phyloP scores from a whole-genome alignment of 306 rosid species.

The Canavalia ensiformis region DNA sequence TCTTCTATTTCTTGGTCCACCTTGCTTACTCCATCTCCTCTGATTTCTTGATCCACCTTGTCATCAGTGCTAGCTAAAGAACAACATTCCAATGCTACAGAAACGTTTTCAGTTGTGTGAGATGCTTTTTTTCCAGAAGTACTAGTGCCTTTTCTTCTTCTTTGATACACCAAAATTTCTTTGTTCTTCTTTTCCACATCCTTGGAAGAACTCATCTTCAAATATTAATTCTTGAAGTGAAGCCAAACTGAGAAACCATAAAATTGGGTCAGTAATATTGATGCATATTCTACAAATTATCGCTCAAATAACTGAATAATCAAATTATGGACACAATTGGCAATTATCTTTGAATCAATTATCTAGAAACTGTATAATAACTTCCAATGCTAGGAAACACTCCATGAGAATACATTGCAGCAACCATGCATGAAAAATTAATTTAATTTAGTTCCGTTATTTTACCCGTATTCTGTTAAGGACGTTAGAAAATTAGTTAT shows the following conservation, averaged over 20 bases:
- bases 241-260: not conserved
- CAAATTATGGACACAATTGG: not conserved
- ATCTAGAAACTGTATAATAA: too few species aligned
- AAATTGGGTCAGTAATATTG: not conserved
- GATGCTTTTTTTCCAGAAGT: not conserved
- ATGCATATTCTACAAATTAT: not conserved
- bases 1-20: too few species aligned
- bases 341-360: not conserved
- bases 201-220: not conserved
- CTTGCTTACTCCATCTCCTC: not conserved
- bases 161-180: not conserved
- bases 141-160: not conserved
- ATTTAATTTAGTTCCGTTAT: too few species aligned
- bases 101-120: not conserved
- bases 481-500: too few species aligned
- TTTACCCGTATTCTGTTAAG: too few species aligned
- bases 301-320: not conserved
- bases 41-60: not conserved
- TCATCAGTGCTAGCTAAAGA: not conserved
- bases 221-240: not conserved
- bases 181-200: not conserved
- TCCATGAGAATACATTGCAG: too few species aligned
- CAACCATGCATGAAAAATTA: too few species aligned
- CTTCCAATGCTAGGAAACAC: too few species aligned
- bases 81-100: not conserved